A percentile compares a stretch with the other conserved stretches of the same genome.
Conservation (phyloP, 2,329 filamentous ascomycete species). For the Penicillium sp. region DNA sequence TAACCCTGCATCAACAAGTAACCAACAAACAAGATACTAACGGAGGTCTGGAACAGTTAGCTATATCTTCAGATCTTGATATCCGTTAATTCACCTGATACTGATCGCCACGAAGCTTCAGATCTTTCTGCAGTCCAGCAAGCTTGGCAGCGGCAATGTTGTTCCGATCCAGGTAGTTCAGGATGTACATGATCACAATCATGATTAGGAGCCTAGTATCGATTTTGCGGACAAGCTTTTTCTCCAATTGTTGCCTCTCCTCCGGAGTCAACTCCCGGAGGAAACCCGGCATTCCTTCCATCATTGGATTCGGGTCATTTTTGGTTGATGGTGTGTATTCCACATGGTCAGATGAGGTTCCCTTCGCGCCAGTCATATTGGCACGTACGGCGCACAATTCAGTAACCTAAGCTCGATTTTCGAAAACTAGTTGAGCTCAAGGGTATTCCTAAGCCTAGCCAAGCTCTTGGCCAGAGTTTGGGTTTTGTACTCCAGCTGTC, state of each 20-base stretch:
- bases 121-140: background rate
- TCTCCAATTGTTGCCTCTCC: conserved; percentile 1
- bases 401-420: background rate
- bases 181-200: conserved; percentile 6
- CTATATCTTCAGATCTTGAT: background rate
- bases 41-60: background rate
- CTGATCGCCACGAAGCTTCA: background rate
- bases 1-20: conserved; percentile 22
- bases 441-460: background rate
- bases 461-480: conserved; percentile 7
- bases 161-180: conserved; percentile 16
- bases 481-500: background rate
- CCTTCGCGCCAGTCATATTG: conserved; percentile 5
- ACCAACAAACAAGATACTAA: conserved; percentile 17
- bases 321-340: conserved; percentile 10
- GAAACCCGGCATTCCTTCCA: conserved; percentile 8
- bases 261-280: conserved; percentile 1
- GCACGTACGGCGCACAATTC: background rate
- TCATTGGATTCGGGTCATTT: background rate
- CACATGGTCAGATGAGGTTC: conserved; percentile 7
- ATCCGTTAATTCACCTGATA: background rate
- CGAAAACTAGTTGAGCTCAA: background rate
- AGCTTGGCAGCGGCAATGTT: conserved; percentile 12
- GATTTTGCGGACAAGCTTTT: conserved; percentile 7
- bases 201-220: conserved; percentile 3